These are phyloP conservation scores for Cadophora malorum DNA, from an alignment of 2,329 filamentous ascomycete species.

Conservation along the genomic window DNA sequence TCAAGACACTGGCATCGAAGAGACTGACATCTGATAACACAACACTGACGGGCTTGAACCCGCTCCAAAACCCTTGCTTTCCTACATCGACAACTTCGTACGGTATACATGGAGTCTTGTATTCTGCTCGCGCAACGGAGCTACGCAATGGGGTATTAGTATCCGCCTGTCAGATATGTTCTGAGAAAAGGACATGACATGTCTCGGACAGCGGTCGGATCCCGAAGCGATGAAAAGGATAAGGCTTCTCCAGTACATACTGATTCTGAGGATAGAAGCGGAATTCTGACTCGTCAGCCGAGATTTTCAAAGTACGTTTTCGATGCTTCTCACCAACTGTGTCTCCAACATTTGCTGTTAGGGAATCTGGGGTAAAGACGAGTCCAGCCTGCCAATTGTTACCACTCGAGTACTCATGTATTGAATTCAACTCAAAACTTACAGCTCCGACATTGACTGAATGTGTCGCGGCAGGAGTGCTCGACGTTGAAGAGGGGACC, in stretches of 20 bases:
- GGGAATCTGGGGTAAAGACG: conserved; percentile 33
- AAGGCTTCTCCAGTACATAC: too few relatives aligned
- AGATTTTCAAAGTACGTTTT: not conserved
- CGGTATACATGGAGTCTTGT: conserved; percentile 64
- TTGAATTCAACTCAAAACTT: conserved; percentile 5
- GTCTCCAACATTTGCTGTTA: conserved; percentile 37
- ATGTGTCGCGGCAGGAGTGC: conserved; percentile 22
- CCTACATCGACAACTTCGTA: conserved; percentile 59
- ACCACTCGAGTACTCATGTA: not conserved
- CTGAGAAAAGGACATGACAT: too few relatives aligned
- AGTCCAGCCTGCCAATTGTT: conserved; percentile 25
- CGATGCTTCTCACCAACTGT: conserved; percentile 32
- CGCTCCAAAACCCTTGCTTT: conserved; percentile 60
- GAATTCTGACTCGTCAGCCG: conserved; percentile 49
- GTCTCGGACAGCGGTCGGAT: too few relatives aligned
- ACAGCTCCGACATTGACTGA: conserved; percentile 29
- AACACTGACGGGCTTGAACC: conserved; percentile 53
- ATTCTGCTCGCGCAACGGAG: conserved; percentile 66
- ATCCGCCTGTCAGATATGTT: too few relatives aligned
- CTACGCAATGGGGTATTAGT: too few relatives aligned
- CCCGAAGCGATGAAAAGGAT: too few relatives aligned
- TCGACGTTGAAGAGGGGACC: conserved; percentile 21
- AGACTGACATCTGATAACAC: conserved; percentile 49
- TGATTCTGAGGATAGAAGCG: conserved; percentile 68
- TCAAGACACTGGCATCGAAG: not conserved